Percentiles rank a stretch among this genome's conserved stretches.
These are phyloP conservation scores for Aspergillus sp. DNA, from an alignment of 2,329 filamentous ascomycete genomes.

Conservation along the genomic window DNA sequence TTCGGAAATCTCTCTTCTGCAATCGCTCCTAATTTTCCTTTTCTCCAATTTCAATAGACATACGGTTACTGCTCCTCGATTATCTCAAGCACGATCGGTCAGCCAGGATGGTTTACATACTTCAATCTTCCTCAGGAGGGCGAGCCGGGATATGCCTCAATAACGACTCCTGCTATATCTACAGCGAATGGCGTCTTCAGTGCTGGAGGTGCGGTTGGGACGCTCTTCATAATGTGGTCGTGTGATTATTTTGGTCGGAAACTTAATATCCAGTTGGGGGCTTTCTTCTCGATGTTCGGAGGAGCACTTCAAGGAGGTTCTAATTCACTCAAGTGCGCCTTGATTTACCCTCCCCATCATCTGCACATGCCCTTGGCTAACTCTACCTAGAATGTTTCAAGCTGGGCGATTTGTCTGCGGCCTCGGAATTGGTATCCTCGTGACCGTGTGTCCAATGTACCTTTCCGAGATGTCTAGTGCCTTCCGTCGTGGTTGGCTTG, in stretches of 20 bases:
- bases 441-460: slow-evolving; percentile 50
- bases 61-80: slow-evolving; percentile 56
- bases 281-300: slow-evolving; percentile 47
- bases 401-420: slow-evolving; percentile 47
- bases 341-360: neutral
- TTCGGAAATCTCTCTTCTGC: neutral
- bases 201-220: slow-evolving; percentile 51
- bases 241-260: slow-evolving; percentile 49
- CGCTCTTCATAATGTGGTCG: slow-evolving; percentile 54
- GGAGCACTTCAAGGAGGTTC: slow-evolving; percentile 52
- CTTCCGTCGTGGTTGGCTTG: slow-evolving; percentile 47
- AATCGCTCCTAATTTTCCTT: neutral
- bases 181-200: slow-evolving; percentile 54
- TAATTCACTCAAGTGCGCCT: slow-evolving; percentile 43
- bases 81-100: slow-evolving; percentile 55
- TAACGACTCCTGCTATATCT: slow-evolving; percentile 51
- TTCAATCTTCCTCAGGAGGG: slow-evolving; percentile 50
- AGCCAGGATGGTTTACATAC: slow-evolving; percentile 55
- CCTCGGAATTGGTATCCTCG: slow-evolving; percentile 46
- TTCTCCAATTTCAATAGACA: slow-evolving; percentile 36
- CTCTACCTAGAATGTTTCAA: slow-evolving; percentile 45
- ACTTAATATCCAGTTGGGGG: slow-evolving; percentile 51
- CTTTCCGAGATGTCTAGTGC: slow-evolving; percentile 47
- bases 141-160: slow-evolving; percentile 48
- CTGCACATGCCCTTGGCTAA: slow-evolving; percentile 10